Evolutionary conservation across 805 yeast genomes (phyloP), one percentile per base, ranked within the genome.

Genomic region (Starmerella lactis-condensi): DNA sequence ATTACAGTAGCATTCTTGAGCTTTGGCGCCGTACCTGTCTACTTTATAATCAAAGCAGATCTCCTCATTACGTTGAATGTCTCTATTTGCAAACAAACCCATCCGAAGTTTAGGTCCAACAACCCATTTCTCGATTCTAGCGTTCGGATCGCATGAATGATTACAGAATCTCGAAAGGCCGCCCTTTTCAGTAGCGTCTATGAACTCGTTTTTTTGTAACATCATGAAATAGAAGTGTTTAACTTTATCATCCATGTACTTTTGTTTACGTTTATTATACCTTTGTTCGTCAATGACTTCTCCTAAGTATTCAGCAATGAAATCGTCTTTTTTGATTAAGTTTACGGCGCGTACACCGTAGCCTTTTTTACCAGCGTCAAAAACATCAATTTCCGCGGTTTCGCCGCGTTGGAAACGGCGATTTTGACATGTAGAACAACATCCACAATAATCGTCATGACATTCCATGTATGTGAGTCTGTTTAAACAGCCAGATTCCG

Each of bases 51-150:
- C 83, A 52, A 76, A 76, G 1, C 95, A 79, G 42, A 85, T 69
- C 51, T 85, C 98, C 53, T 89, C 96, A 33, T 93, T 94, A 36
- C 53, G 52, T 6, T 41, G 27, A 31, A 85, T 79, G 17, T 61
- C 54, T 40, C 93, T 61, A 43, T 76, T 76, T 30, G 95, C 78
- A 51, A 85, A 89, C 16, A 85, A 76, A 18, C 96, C 98, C 96
- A 89, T 89, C 41, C 81, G 65, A 35, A 81, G 61, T 50, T 79
- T 75, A 37, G 76, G 78, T 18, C 82, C 82, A 10, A 85, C 96
- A 12, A 83, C 89, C 98, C 98, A 85, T 58, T 85, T 85, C 53
- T 85, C 94, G 26, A 85, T 93, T 45, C 68, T 79, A 15, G 93
- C 85, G 52, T 89, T 89, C 9, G 98, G 98, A 46, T 69, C 72